phyloP scores from a whole-genome alignment of 2,329 filamentous ascomycete genomes.

The Sporothrix sp. region DNA sequence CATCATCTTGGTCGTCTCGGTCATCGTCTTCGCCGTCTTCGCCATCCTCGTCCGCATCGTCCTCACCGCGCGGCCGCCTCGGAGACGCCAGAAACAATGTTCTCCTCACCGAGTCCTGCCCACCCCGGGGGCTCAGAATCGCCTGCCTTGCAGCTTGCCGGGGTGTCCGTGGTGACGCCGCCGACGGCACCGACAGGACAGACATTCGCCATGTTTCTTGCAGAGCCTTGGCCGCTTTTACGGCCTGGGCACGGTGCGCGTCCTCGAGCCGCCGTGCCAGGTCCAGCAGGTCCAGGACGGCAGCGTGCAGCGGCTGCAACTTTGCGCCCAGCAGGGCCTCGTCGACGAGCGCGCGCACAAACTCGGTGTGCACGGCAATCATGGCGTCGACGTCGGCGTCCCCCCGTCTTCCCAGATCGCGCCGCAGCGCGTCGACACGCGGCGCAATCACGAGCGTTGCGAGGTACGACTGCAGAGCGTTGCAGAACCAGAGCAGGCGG shows the following conservation, averaged over 20 bases:
- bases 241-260: conserved; percentile 35
- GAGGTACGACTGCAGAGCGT: conserved; percentile 65
- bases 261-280: conserved; percentile 61
- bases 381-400: conserved; percentile 67
- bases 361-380: conserved; percentile 58
- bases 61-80: neutral
- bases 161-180: neutral
- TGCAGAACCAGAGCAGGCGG: conserved; percentile 68
- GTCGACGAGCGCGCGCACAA: conserved; percentile 51
- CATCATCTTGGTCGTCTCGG: neutral
- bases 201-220: conserved; percentile 33
- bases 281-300: conserved; percentile 67
- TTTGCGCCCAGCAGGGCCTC: conserved; percentile 61
- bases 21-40: conserved; percentile 18
- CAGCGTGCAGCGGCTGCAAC: conserved; percentile 59
- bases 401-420: conserved; percentile 33
- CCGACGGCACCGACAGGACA: conserved; percentile 24
- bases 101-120: conserved; percentile 11
- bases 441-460: conserved; percentile 61
- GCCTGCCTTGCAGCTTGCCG: too few relatives aligned
- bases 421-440: conserved; percentile 45
- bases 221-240: conserved; percentile 28
- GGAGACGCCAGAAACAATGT: conserved; percentile 8
- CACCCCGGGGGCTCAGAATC: neutral
- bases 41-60: conserved; percentile 19